Percentiles rank a stretch among this genome's conserved stretches.
Conservation (phyloP, 2,329 filamentous ascomycete genomes). For the Fusarium buharicum region DNA sequence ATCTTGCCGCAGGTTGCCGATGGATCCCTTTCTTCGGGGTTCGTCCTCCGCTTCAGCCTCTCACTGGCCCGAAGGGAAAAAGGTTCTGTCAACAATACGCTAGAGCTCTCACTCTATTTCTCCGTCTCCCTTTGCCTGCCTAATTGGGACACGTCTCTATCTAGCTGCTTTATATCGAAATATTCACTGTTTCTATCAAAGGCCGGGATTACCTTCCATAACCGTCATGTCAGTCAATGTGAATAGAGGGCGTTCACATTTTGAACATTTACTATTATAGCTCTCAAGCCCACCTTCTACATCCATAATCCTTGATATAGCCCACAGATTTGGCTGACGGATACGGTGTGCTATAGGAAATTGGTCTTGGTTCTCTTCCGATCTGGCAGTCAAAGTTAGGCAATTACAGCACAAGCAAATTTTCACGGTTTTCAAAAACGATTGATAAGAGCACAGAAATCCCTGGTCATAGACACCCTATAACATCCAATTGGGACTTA, state of each 20-base stretch:
- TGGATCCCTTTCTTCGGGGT: slow-evolving; percentile 11
- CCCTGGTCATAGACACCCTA: slow-evolving; percentile 26
- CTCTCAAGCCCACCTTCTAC: too few species aligned
- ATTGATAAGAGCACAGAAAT: slow-evolving; percentile 41
- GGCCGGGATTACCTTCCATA: slow-evolving; percentile 12
- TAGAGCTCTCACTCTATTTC: slow-evolving; percentile 9
- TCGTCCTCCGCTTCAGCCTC: slow-evolving; percentile 33
- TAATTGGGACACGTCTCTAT: slow-evolving; percentile 26
- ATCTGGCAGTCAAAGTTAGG: slow-evolving; percentile 33
- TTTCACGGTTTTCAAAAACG: slow-evolving; percentile 34
- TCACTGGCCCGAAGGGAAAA: slow-evolving; percentile 26
- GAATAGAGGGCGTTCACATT: slow-evolving; percentile 8
- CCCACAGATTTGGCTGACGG: too few species aligned
- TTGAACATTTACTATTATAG: too few species aligned
- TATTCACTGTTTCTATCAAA: slow-evolving; percentile 2
- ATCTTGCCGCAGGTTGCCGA: slow-evolving; percentile 24
- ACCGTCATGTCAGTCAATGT: slow-evolving; percentile 5
- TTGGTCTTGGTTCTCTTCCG: slow-evolving; percentile 13
- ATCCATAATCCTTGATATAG: too few species aligned
- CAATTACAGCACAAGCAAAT: slow-evolving; percentile 31
- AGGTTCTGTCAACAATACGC: background rate
- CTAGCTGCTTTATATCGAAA: slow-evolving; percentile 11
- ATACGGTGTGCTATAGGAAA: slow-evolving; percentile 23
- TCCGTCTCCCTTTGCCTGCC: slow-evolving; percentile 36
- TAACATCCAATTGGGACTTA: slow-evolving; percentile 4